A percentile compares a stretch with the other conserved stretches of the same genome.
phyloP scores from a whole-genome alignment of 768 basidiomycete genomes.

The Russula vinacea region DNA sequence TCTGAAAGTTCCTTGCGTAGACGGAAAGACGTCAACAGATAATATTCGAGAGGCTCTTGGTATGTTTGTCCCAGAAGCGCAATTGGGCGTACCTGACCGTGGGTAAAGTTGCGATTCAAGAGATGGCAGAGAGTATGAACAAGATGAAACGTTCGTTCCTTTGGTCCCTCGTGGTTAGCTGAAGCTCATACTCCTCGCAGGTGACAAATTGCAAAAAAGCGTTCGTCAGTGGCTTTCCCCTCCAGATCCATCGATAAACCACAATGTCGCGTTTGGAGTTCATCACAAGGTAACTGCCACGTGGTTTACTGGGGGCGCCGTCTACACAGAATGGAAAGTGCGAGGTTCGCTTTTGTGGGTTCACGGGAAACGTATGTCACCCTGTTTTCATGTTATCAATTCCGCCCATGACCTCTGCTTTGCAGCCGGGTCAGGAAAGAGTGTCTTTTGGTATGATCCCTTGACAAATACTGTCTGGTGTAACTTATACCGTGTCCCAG shows the following conservation, averaged over 20 bases:
- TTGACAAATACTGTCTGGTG: not conserved
- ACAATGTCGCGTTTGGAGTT: not conserved
- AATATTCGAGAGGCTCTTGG: conserved; percentile 6
- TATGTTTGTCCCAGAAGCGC: not conserved
- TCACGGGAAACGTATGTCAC: conserved; percentile 3
- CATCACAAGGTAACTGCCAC: not conserved
- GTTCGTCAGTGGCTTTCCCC: conserved; percentile 10
- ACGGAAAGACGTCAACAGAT: conserved; percentile 11
- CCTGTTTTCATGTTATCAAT: not conserved
- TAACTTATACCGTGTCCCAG: not conserved
- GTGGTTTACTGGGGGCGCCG: conserved; percentile 6
- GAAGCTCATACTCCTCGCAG: not conserved
- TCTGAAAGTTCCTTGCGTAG: not conserved
- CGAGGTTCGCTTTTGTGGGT: conserved; percentile 1
- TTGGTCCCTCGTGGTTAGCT: not conserved
- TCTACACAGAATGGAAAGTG: conserved; percentile 15
- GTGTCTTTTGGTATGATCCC: conserved; percentile 4
- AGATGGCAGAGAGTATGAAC: not conserved
- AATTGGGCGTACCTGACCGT: not conserved
- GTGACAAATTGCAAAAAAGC: not conserved
- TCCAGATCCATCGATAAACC: conserved; percentile 14
- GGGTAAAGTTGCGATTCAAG: not conserved
- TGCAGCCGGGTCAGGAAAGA: conserved; percentile 9
- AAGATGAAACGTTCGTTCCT: conserved; percentile 15
- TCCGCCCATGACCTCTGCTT: not conserved